phyloP scores from a whole-genome alignment of 176 grass and related monocot species.

The Thinopyrum elongatum region DNA sequence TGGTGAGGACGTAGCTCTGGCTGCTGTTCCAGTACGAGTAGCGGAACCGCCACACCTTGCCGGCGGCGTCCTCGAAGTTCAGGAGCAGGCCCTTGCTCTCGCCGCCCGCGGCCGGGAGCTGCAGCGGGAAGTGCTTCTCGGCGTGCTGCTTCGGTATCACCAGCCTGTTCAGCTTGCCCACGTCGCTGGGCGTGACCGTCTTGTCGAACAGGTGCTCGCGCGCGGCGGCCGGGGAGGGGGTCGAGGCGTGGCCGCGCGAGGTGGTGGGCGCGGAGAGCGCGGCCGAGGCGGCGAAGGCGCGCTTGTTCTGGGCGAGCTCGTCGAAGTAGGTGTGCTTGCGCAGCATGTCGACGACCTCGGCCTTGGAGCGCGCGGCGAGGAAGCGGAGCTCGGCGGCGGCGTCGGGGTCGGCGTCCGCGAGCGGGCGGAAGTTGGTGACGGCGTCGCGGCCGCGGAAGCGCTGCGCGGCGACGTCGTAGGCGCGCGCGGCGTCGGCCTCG shows the following conservation, averaged over 20 bases:
- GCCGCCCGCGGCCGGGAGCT: slow-evolving; percentile 6
- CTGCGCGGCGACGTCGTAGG: slow-evolving; percentile 92
- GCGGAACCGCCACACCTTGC: slow-evolving; percentile 87
- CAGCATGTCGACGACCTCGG: slow-evolving; percentile 96
- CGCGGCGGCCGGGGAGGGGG: neutral
- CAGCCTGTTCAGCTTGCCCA: slow-evolving; percentile 90
- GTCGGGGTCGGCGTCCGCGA: slow-evolving; percentile 45
- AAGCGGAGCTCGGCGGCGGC: slow-evolving; percentile 57
- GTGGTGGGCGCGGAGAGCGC: neutral
- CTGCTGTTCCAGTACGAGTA: slow-evolving; percentile 99
- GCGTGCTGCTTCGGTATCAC: slow-evolving; percentile 96
- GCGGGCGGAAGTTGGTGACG: slow-evolving; percentile 82
- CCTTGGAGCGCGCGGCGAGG: slow-evolving; percentile 70
- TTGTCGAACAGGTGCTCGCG: slow-evolving; percentile 91
- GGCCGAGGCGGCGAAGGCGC: slow-evolving; percentile 7
- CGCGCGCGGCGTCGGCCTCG: slow-evolving; percentile 64
- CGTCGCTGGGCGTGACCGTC: slow-evolving; percentile 90
- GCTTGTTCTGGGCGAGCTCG: slow-evolving; percentile 69
- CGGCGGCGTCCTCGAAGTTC: slow-evolving; percentile 78
- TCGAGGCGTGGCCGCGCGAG: neutral
- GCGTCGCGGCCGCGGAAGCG: slow-evolving; percentile 94
- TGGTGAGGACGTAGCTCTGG: slow-evolving; percentile 99
- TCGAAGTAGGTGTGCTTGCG: slow-evolving; percentile 95
- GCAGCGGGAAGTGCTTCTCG: slow-evolving; percentile 86
- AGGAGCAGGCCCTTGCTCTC: slow-evolving; percentile 70